These are phyloP conservation scores for Emmonsiellopsis sp. DNA, from an alignment of 2,329 filamentous ascomycete species.

Conservation along the genomic window DNA sequence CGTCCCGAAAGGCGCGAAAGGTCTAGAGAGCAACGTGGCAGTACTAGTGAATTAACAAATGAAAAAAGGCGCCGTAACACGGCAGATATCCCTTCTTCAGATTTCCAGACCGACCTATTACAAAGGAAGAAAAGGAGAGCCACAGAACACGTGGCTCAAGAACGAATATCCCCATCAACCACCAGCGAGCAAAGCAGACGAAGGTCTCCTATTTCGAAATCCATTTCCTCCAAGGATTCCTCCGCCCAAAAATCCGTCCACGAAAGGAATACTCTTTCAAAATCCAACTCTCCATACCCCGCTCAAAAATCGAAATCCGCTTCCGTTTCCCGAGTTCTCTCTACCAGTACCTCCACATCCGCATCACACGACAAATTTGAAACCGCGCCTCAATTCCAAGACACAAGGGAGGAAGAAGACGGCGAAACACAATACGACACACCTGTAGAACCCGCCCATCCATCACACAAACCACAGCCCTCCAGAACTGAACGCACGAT, in stretches of 20 bases:
- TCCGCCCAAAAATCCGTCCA: background rate
- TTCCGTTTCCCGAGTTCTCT: background rate
- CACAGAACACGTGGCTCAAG: constrained; percentile 4
- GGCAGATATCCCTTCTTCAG: background rate
- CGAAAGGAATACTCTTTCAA: background rate
- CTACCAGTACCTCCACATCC: constrained; percentile 1
- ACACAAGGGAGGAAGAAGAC: constrained; percentile 7
- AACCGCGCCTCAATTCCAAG: constrained; percentile 12
- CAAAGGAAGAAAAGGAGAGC: constrained; percentile 4
- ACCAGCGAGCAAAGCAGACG: background rate
- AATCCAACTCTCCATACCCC: background rate
- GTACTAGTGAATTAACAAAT: background rate
- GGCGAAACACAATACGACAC: constrained; percentile 9
- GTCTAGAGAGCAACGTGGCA: no score
- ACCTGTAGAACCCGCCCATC: constrained; percentile 6
- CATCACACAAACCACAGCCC: background rate
- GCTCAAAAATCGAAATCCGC: background rate
- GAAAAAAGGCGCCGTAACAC: constrained; percentile 5
- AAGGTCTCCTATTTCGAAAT: background rate
- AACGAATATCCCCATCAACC: constrained; percentile 2
- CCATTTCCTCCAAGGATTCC: background rate
- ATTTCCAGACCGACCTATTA: background rate
- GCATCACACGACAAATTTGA: constrained; percentile 10
- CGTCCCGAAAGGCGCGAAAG: no score
- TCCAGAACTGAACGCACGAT: background rate